Conservation (phyloP, 768 basidiomycete genomes). For the Leccinum subgranulosum region DNA sequence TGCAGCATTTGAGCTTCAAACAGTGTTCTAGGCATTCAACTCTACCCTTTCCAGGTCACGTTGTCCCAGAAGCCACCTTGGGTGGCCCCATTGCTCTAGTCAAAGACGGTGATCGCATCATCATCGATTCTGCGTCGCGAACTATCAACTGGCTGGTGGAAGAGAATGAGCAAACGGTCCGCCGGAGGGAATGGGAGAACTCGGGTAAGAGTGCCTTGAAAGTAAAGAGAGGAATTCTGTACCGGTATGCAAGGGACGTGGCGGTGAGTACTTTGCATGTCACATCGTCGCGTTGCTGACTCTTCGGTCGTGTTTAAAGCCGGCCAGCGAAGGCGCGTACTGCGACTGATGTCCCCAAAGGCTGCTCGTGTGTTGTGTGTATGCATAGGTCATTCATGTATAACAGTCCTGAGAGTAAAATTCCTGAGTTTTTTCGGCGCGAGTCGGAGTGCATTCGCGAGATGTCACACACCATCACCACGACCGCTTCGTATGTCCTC, state of each 20-base stretch:
- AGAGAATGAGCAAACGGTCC: conserved; percentile 58
- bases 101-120: conserved; percentile 74
- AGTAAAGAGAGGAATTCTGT: conserved; percentile 70
- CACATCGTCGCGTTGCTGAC: conserved; percentile 4
- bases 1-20: conserved; percentile 1
- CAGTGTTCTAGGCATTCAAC: conserved; percentile 38
- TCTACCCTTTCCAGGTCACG: conserved; percentile 44
- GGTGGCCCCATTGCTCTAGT: conserved; percentile 89
- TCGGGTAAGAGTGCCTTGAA: conserved; percentile 61
- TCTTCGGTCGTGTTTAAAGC: conserved; percentile 39
- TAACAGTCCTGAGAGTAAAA: neutral
- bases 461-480: conserved; percentile 44
- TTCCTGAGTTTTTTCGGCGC: neutral
- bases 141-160: conserved; percentile 72
- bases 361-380: neutral
- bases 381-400: conserved; percentile 1
- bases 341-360: conserved; percentile 52
- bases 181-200: conserved; percentile 67
- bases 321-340: conserved; percentile 79
- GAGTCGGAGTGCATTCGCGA: neutral
- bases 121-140: conserved; percentile 66
- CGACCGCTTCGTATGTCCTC: conserved; percentile 54
- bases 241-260: conserved; percentile 82
- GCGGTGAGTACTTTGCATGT: conserved; percentile 52
- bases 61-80: conserved; percentile 63